Evolutionary conservation across 768 basidiomycete species (phyloP), one percentile per base, ranked within the genome.

Genomic region (Fomitopsis serialis): DNA sequence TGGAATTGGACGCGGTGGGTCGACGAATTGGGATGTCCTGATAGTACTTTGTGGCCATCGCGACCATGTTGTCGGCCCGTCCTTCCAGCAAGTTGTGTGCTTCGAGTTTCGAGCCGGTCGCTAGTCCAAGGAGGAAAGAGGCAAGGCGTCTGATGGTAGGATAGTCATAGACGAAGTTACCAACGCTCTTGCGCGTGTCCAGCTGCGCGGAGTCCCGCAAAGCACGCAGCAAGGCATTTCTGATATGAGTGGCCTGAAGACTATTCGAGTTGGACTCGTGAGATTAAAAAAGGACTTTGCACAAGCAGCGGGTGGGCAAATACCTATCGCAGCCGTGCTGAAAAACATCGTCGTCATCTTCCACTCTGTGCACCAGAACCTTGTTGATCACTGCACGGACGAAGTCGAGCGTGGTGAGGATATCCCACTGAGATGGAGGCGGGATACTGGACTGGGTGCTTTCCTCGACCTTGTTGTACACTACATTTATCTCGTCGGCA

Each of bases 31-130:
- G 48, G 36, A 49, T 22, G 12, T 40, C 57, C 51, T 4, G 44
- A 59, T 22, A 67, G 57, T 79, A 74, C 58, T 74, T 76, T 11
- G 66, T 68, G 36, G 78, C 70, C 65, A 78, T 70, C 0, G 57
- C 66, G 27, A 69, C 63, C 57, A 77, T 75, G 3, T 25, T 29
- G 22, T 49, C 32, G 5, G 21, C 21, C 13, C 27, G 46, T n/a
- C 5, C 24, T 10, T 48, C 17, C 13, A 13, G 24, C 10, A n/a
- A 51, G n/a, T 45, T 8, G 47, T 42, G 2, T 23, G 45, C 24
- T 7, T 32, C 46, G 4, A 10, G 13, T 10, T 34, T 34, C 3
- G 27, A 13, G 21, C 46, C 46, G 9, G 46, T 22, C n/a, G 32
- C 46, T 10, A 48, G 3, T 3, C 10, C 19, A 8, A 29, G 35